Evolutionary conservation across 768 basidiomycete genomes (phyloP).

Genomic region (Kwoniella mangroviensis): DNA sequence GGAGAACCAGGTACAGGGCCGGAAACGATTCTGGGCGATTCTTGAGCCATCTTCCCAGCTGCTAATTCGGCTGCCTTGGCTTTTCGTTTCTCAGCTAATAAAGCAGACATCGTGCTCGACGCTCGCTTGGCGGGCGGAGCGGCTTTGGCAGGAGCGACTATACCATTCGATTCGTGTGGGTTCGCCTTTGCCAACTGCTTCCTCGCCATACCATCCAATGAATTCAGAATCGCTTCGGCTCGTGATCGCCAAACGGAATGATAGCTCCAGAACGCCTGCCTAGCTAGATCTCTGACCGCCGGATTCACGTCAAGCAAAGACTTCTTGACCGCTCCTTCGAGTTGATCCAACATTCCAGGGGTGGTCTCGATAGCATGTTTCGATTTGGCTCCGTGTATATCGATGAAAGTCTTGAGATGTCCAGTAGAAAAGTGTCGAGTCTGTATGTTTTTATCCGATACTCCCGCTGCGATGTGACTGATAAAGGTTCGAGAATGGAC

Average conservation of each 20-base stretch:
- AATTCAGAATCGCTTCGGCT: constrained; percentile 68
- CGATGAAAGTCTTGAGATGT: constrained; percentile 77
- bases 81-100: constrained; percentile 86
- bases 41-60: constrained; percentile 57
- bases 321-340: constrained; percentile 77
- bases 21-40: constrained; percentile 55
- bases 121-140: constrained; percentile 62
- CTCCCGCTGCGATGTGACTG: constrained; percentile 68
- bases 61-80: constrained; percentile 72
- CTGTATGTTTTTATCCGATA: constrained; percentile 82
- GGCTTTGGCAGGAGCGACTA: neutral
- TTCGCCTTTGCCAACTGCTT: constrained; percentile 88
- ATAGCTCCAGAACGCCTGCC: constrained; percentile 79
- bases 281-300: constrained; percentile 72
- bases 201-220: constrained; percentile 69
- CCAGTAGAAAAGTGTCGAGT: constrained; percentile 69
- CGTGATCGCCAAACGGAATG: constrained; percentile 74
- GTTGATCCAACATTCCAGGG: constrained; percentile 67
- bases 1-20: constrained; percentile 58
- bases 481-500: constrained; percentile 72
- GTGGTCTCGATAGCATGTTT: constrained; percentile 69
- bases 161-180: constrained; percentile 60
- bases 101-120: constrained; percentile 81
- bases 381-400: constrained; percentile 70
- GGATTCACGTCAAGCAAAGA: constrained; percentile 79